Evolutionary conservation across 129 eudicot species (phyloP), one percentile per base, ranked within the genome.

Genomic region (Flaveria sonorensis): DNA sequence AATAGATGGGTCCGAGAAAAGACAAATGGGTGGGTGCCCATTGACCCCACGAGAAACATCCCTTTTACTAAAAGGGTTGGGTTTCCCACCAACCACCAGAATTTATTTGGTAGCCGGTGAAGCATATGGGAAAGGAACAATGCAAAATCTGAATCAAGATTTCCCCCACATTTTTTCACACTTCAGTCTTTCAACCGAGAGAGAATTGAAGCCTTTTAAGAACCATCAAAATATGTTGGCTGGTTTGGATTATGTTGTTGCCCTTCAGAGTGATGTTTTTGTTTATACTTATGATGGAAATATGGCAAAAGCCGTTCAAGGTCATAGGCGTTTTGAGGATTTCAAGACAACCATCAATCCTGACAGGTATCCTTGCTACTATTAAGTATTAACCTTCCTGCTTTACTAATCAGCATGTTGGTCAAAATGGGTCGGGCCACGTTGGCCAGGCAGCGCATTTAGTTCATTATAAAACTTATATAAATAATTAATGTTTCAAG

Each of bases 251-350:
- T 95, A 95, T 63, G 99, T 79, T 43, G 94, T 91, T 59, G 99
- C 99, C 48, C 96, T 95, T 65, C 70, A 91, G 68, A 95, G 99
- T 77, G 86, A 95, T 70, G 97, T 91, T 53, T 95, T 95, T 48
- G 94, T 95, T 45, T 95, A 91, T 79, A 95, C 99, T 18, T 95
- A 92, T 62, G 99, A 95, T 85, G 95, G 99, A 51, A 95, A 95
- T 77, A 95, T 95, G 99, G 96, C 99, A 2, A 95, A 95, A 83
- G 99, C 99, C 6, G 99, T 92, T 51, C 91, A 92, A 85, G 97
- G 99, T 63, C 99, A 91, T 78, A 81, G 97, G 70, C 85, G 97
- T 4, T 95, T 91, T 75, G 96, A 95, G 83, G 84, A 85, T 74
- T 95, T 95, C 79, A 89, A 89, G 90, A 95, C 88, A 79, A 95